These are phyloP conservation scores for Blepharisma japonicum DNA, from an alignment of 73 alveolate genomes.

Conservation along the genomic window DNA sequence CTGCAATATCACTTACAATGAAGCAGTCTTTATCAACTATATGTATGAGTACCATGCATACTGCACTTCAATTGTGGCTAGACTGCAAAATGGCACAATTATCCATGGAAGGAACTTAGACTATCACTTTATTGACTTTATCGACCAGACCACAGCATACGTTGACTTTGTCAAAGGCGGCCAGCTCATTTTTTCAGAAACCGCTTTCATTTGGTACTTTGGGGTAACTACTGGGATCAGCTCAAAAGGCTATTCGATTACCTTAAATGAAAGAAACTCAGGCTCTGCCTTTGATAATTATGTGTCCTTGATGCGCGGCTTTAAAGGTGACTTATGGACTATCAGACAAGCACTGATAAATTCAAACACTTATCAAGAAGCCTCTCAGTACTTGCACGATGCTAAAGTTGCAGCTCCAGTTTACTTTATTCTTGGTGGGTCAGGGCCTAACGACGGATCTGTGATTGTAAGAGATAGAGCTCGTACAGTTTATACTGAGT, in stretches of 20 bases:
- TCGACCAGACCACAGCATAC: conserved; percentile 31
- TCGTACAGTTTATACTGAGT: neutral
- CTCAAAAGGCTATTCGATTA: conserved; percentile 34
- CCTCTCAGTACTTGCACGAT: neutral
- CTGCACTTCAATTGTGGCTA: conserved; percentile 50
- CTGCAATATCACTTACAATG: neutral
- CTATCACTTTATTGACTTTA: conserved; percentile 17
- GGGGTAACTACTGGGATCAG: conserved; percentile 39
- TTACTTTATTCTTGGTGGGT: neutral
- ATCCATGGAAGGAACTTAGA: conserved; percentile 51
- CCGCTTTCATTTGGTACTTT: conserved; percentile 39
- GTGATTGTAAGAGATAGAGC: conserved; percentile 15
- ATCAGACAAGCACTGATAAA: neutral
- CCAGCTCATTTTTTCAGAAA: conserved; percentile 32
- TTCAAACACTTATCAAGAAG: neutral
- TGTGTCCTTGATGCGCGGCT: neutral
- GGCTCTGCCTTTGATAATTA: neutral
- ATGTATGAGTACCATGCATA: conserved; percentile 45
- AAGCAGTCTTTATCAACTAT: conserved; percentile 45
- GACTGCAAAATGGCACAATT: conserved; percentile 38
- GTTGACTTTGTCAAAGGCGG: conserved; percentile 35
- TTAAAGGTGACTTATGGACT: conserved; percentile 14
- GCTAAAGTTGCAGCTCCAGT: conserved; percentile 29
- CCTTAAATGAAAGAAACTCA: conserved; percentile 35
- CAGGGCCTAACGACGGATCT: neutral